Base-by-base conservation (phyloP, 768 basidiomycete species). In the Trametes sanguinea region DNA sequence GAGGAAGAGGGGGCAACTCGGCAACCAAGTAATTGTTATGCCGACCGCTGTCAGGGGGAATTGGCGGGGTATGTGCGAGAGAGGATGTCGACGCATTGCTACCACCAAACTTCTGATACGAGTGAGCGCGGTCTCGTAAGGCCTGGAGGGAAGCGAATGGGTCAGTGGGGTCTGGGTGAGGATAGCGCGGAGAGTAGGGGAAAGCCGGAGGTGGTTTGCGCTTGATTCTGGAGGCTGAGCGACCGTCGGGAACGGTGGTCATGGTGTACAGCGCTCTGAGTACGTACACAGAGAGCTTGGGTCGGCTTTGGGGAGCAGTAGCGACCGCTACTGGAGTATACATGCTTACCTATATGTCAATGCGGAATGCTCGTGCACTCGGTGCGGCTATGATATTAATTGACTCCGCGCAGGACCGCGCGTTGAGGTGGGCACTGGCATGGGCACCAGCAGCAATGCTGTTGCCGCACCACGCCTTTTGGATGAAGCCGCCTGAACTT, bases 131-230 rank as follows among this genome's bases (percentile, higher is more conserved):
- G 62, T 79, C 82, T 52, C 89, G 83, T 30, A 90, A 78, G 29
- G 84, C 83, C 68, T 83, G 82, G 45, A 90, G 81, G 0, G 89
- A 83, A 5, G 85, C 88, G 64, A 89, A 89, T 1, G 89, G 89
- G 70, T 90, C 87, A 16, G 68, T 69, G 22, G 87, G 87, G 73
- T 90, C 89, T 33, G 87, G 87, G 2, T 77, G 73, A 4, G 89
- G 89, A 71, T 89, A 90, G 43, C 83, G 78, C 55, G 78, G 69
- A 9, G 81, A 78, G 66, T 80, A 71, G 52, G 81, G 80, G 57
- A 85, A 76, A 48, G 75, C 69, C 6, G 86, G 87, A 3, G 84
- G 76, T 5, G 84, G 86, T 68, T 88, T 88, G 57, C 87, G 83
- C 68, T 74, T 81, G 66, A 84, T 62, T 40, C 62, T 66, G 27